phyloP scores from a whole-genome alignment of 2,329 filamentous ascomycete genomes.

The Colletotrichum chrysophilum region DNA sequence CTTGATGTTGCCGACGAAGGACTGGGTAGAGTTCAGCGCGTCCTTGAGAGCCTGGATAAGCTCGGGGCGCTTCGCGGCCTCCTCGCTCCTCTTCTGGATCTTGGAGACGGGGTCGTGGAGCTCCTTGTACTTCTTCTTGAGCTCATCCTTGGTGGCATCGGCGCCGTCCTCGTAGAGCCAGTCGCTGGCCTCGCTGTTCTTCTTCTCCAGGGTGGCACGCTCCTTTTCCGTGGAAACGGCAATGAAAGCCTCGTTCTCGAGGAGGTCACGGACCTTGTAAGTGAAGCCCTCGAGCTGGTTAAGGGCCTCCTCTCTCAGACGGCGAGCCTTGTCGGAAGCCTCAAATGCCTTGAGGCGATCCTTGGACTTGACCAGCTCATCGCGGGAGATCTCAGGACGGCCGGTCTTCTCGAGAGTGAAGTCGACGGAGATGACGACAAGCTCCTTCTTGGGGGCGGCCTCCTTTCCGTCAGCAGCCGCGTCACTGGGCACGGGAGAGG shows the following conservation, averaged over 20 bases:
- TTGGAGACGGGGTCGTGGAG: conserved; percentile 81
- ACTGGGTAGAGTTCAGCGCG: conserved; percentile 72
- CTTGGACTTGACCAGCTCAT: conserved; percentile 58
- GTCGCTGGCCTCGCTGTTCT: conserved; percentile 74
- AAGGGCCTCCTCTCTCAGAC: conserved; percentile 81
- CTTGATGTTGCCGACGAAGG: conserved; percentile 74
- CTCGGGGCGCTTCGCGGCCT: conserved; percentile 73
- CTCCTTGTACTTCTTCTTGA: conserved; percentile 77
- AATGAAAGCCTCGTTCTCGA: conserved; percentile 79
- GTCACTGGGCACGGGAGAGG: conserved; percentile 51
- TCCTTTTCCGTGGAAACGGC: conserved; percentile 72
- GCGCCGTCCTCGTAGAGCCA: conserved; percentile 91
- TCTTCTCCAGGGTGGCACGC: conserved; percentile 69
- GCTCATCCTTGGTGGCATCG: conserved; percentile 74
- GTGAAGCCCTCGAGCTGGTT: conserved; percentile 95
- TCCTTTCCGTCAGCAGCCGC: conserved; percentile 55
- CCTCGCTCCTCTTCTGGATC: conserved; percentile 76
- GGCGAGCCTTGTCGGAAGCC: conserved; percentile 78
- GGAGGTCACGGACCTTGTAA: conserved; percentile 83
- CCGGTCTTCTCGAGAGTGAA: conserved; percentile 56
- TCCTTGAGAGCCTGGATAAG: conserved; percentile 71
- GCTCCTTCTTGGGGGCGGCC: conserved; percentile 63
- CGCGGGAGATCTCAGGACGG: conserved; percentile 52
- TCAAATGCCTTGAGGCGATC: conserved; percentile 85
- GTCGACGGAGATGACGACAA: conserved; percentile 59